Base-by-base conservation (phyloP, 2,329 filamentous ascomycete genomes). In the Penicillium griseofulvum region DNA sequence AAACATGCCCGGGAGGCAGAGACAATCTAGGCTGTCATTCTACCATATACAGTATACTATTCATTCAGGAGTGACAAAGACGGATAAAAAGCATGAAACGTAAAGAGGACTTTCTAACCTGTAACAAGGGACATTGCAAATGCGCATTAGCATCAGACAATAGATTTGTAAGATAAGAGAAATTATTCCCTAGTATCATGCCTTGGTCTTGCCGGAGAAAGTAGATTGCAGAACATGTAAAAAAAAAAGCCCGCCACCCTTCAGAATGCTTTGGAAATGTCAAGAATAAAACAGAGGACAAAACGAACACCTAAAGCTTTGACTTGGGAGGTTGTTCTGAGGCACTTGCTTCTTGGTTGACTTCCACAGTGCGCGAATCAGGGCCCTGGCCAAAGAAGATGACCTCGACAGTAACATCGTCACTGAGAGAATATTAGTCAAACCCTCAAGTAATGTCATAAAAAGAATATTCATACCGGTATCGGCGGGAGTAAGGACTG, bases 331-430 rank as follows among this genome's bases (percentile, higher is more conserved):
- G 73, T 16, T 76, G 72, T 48, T 77, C 76, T 2, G 79, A 72
- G 37, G 88, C 90, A 57, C 87, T 96, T 1, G 94, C 94, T 68
- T 97, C 93, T 61, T 87, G 80, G 74, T 97, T 99, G 55, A 96
- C 73, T 5, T 87, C 83, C 5, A 97, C 88, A 60, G 88, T 87
- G 34, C 92, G 91, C 29, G 83, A 88, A 71, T 87, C 87, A 50
- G 87, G 69, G 34, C 87, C 85, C 64, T 96, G 85, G 57, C 94
- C 94, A 67, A 99, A 99, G 82, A 99, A 99, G 69, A 99, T 96
- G 58, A 99, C 94, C 74, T 99, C 91, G 16, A 99, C 93, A 0
- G 94, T 99, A 60, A 99, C 78, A 71, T 99, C 94, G 71, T 99
- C 94, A 64, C 91, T 93, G 57, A 74, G n/a, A 68, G 45, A 43